These are phyloP conservation scores for Saksenaea oblongispora DNA, from an alignment of 371 early-diverging fungal species.

Conservation along the genomic window DNA sequence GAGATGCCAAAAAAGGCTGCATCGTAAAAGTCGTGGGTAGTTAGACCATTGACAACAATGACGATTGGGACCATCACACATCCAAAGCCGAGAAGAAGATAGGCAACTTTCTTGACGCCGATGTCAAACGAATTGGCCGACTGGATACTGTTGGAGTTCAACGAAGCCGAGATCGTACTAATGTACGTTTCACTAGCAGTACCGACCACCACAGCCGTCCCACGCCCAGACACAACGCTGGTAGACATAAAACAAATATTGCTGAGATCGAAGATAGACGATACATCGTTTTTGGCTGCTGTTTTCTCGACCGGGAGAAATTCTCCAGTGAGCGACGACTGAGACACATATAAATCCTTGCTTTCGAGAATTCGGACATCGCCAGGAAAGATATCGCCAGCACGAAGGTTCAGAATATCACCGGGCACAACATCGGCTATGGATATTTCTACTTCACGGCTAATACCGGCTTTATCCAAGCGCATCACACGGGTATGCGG, in stretches of 20 bases:
- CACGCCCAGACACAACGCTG: slow-evolving; percentile 39
- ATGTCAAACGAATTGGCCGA: slow-evolving; percentile 31
- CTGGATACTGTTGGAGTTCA: slow-evolving; percentile 20
- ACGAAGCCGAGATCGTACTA: slow-evolving; percentile 31
- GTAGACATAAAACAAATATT: slow-evolving; percentile 42
- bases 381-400: slow-evolving; percentile 39
- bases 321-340: slow-evolving; percentile 41
- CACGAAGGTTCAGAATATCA: slow-evolving; percentile 33
- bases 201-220: slow-evolving; percentile 30
- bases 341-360: slow-evolving; percentile 40
- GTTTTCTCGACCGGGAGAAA: slow-evolving; percentile 44
- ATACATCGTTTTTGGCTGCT: background rate
- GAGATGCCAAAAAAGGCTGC: slow-evolving; percentile 41
- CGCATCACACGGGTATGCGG: slow-evolving; percentile 32
- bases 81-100: slow-evolving; percentile 37
- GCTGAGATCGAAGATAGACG: slow-evolving; percentile 16
- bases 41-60: slow-evolving; percentile 36
- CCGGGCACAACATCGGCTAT: slow-evolving; percentile 43
- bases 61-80: slow-evolving; percentile 31
- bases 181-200: slow-evolving; percentile 39
- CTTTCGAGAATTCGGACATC: slow-evolving; percentile 34
- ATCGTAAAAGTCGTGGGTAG: slow-evolving; percentile 27
- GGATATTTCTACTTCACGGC: slow-evolving; percentile 19
- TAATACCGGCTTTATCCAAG: slow-evolving; percentile 16
- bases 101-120: slow-evolving; percentile 37